These are phyloP conservation scores for Cylindrodendrum hubeiense DNA, from an alignment of 2,329 filamentous ascomycete species.

Conservation along the genomic window DNA sequence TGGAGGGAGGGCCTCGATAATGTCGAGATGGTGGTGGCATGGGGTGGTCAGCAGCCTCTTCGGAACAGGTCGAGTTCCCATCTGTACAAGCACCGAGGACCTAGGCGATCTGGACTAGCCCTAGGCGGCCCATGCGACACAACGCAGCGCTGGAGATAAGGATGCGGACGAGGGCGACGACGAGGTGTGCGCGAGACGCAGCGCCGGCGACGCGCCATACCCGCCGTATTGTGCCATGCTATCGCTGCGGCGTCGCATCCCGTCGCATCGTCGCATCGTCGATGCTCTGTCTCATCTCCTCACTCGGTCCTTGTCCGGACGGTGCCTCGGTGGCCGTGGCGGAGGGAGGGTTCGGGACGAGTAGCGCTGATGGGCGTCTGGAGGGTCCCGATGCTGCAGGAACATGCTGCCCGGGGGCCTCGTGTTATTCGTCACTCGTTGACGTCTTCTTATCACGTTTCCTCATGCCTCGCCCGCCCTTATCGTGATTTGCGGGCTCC, in stretches of 20 bases:
- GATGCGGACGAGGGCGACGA: not conserved
- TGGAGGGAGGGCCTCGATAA: constrained; percentile 19
- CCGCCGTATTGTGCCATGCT: constrained; percentile 10
- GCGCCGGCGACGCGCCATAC: constrained; percentile 15
- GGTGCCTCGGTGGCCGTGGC: not conserved
- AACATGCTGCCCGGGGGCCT: constrained; percentile 3
- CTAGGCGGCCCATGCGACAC: constrained; percentile 1
- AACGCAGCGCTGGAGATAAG: constrained; percentile 10
- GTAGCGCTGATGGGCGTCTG: constrained; percentile 4
- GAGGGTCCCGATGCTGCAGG: constrained; percentile 22
- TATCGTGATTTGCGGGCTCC: constrained; percentile 8
- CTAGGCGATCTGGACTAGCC: not conserved
- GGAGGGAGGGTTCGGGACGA: not conserved
- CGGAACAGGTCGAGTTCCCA: not conserved
- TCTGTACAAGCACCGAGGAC: too few relatives aligned
- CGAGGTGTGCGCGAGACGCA: not conserved
- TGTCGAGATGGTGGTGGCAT: constrained; percentile 5
- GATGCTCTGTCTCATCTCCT: not conserved
- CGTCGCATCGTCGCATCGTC: not conserved
- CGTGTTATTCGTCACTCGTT: not conserved
- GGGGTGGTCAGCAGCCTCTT: constrained; percentile 9
- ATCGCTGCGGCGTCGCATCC: not conserved
- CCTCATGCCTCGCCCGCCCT: not conserved
- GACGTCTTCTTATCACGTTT: constrained; percentile 17
- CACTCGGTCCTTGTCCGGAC: constrained; percentile 9